Percentiles rank a stretch among this genome's conserved stretches.
phyloP scores from a whole-genome alignment of 2,329 filamentous ascomycete genomes.

The Thielaviopsis euricoi region DNA sequence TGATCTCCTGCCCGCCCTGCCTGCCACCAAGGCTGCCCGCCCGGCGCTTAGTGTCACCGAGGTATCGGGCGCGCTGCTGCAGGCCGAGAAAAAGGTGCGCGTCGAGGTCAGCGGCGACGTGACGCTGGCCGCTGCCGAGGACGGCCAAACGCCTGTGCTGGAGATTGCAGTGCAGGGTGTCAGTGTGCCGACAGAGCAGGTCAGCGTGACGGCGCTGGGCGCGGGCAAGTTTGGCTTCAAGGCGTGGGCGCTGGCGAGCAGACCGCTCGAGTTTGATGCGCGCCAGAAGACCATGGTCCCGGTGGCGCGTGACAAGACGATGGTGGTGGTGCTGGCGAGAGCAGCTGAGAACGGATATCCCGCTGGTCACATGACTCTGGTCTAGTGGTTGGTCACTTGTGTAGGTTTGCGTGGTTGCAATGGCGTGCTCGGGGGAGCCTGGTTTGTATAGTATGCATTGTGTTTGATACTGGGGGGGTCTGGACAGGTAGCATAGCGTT shows the following conservation, averaged over 20 bases:
- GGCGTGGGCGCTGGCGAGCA: neutral
- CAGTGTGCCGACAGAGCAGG: neutral
- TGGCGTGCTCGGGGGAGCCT: too few relatives aligned
- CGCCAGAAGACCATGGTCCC: constrained; percentile 11
- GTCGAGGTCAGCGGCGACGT: neutral
- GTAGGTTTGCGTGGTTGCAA: too few relatives aligned
- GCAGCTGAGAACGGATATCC: constrained; percentile 5
- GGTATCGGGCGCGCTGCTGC: neutral
- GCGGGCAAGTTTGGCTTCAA: constrained; percentile 2
- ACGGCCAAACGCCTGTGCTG: neutral
- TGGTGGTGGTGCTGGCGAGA: constrained; percentile 13
- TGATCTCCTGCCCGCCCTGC: constrained; percentile 2
- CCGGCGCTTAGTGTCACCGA: neutral
- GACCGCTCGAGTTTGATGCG: constrained; percentile 6
- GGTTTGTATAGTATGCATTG: neutral
- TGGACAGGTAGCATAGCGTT: too few relatives aligned
- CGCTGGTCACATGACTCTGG: constrained; percentile 6
- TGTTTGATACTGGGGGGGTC: too few relatives aligned
- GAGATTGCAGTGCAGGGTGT: constrained; percentile 3
- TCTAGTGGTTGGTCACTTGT: constrained; percentile 4
- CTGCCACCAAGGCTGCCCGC: neutral
- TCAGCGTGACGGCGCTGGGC: neutral
- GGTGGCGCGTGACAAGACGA: constrained; percentile 13
- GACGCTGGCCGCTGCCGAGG: neutral
- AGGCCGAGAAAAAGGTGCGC: neutral